Base-by-base conservation (phyloP, 2,329 filamentous ascomycete species). In the Botrytis byssoidea region DNA sequence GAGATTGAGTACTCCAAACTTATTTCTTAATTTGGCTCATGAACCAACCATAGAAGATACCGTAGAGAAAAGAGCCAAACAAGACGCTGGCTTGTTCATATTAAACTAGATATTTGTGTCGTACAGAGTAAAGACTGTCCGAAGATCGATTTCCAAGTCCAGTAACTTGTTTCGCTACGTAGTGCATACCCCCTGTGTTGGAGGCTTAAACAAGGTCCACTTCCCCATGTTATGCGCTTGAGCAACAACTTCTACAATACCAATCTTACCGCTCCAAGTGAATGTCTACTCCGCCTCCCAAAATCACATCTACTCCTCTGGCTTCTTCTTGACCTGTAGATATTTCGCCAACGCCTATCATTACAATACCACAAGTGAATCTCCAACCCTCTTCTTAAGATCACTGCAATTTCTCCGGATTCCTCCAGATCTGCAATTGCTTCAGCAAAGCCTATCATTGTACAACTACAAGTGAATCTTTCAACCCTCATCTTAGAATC, bases 101-200 rank as follows among this genome's bases (percentile, higher is more conserved):
- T 6, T 35, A 35, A 35, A 35, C 35, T 35, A 35, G 35, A 55
- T n/a, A 25, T n/a, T 51, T 51, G 48, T n/a, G 48, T 51, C 25
- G 48, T 14, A 25, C 10, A 48, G 46, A 48, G 22, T 48, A 51
- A 51, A 51, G 25, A 6, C 48, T 55, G n/a, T 7, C n/a, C 16
- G 51, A 57, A 57, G 51, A 57, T 57, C n/a, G 51, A 57, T 57
- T 14, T 57, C 29, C 51, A 29, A 55, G 16, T 57, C 48, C 48
- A 25, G 48, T 12, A n/a, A n/a, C 48, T 18, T 57, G n/a, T 29
- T 57, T 57, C 51, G 51, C 51, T 57, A 18, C 51, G 51, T 57
- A 57, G 51, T 57, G 61, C 55, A 25, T 48, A 61, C 44, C 71
- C 71, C 71, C 48, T 70, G 65, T 63, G 66, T 66, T 66, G 64